These are phyloP conservation scores for Dipteronia sinensis DNA, from an alignment of 345 rosid species.

Conservation along the genomic window DNA sequence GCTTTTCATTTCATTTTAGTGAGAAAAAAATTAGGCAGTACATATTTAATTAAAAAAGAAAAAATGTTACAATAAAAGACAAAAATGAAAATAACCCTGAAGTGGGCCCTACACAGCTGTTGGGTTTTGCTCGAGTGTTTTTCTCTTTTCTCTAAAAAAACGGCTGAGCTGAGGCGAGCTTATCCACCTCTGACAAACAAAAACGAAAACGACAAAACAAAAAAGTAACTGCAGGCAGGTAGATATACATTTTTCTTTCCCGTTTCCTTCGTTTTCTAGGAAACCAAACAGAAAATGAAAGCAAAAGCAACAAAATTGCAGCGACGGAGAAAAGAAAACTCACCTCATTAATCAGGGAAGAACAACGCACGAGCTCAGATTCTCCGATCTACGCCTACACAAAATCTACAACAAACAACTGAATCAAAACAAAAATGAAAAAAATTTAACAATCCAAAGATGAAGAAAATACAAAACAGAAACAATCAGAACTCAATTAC, in stretches of 20 bases:
- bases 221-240: neutral
- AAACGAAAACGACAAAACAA: constrained; percentile 3
- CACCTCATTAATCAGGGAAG: constrained; percentile 39
- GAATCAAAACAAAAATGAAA: neutral
- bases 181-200: constrained; percentile 11
- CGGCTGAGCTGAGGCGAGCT: constrained; percentile 14
- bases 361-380: constrained; percentile 14
- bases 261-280: constrained; percentile 30
- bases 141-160: neutral
- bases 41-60: too few relatives aligned
- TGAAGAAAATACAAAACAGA: neutral
- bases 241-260: neutral
- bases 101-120: constrained; percentile 27
- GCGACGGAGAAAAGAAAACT: constrained; percentile 3
- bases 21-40: too few relatives aligned
- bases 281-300: constrained; percentile 30
- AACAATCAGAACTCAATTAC: constrained; percentile 14
- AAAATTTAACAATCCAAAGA: neutral
- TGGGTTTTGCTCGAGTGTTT: neutral
- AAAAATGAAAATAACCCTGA: neutral
- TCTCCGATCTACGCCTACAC: constrained; percentile 34
- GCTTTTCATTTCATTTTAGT: too few relatives aligned
- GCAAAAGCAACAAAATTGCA: constrained; percentile 2
- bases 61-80: neutral
- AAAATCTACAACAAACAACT: constrained; percentile 4